These are phyloP conservation scores for Neurospora sp. DNA, from an alignment of 495 filamentous ascomycete genomes.

Conservation along the genomic window DNA sequence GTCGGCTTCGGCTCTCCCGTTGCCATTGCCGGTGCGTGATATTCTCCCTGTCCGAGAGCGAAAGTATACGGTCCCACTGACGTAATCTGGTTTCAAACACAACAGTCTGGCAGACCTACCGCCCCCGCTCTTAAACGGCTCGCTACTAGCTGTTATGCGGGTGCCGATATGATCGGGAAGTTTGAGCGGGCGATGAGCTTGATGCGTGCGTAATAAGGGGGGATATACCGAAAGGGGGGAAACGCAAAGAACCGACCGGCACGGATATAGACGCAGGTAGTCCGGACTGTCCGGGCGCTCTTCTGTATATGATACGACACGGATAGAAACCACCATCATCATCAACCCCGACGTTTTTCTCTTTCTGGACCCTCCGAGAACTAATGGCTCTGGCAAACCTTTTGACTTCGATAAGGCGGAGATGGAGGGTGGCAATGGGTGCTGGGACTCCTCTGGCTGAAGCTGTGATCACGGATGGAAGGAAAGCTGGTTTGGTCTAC, in stretches of 20 bases:
- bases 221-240: background rate
- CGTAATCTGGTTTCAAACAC: conserved; percentile 1
- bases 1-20: conserved; percentile 74
- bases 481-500: background rate
- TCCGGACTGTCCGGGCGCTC: background rate
- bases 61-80: background rate
- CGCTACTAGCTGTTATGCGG: background rate
- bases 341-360: conserved; percentile 4
- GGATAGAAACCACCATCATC: conserved; percentile 14
- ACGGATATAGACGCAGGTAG: background rate
- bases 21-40: conserved; percentile 65
- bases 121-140: conserved; percentile 39
- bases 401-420: background rate
- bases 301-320: conserved; percentile 20
- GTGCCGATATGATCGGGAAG: background rate
- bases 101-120: conserved; percentile 81
- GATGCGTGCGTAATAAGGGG: background rate
- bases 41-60: conserved; percentile 1
- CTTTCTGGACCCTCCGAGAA: conserved; percentile 1
- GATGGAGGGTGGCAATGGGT: background rate
- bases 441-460: background rate
- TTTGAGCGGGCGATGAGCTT: background rate
- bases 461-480: background rate
- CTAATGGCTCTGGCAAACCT: background rate
- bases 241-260: background rate